phyloP scores from a whole-genome alignment of 106 monocot species.

The Dendrobium nobile region DNA sequence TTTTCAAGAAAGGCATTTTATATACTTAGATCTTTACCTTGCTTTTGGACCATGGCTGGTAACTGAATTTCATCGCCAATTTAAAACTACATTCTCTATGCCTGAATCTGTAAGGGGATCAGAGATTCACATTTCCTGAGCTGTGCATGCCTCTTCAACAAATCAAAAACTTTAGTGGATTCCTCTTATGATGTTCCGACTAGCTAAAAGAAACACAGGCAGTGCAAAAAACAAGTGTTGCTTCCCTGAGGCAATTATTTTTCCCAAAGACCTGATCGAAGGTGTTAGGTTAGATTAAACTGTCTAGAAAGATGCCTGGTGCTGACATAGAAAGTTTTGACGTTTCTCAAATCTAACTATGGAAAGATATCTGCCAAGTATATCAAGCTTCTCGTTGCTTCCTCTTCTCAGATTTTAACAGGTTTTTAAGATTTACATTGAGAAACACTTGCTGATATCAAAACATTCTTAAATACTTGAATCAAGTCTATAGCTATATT shows the following conservation, averaged over 20 bases:
- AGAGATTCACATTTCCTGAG: slow-evolving; percentile 62
- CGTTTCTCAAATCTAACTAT: neutral
- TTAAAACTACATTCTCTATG: slow-evolving; percentile 40
- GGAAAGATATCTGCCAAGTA: neutral
- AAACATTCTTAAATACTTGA: neutral
- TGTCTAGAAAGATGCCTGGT: neutral
- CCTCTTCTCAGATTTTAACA: neutral
- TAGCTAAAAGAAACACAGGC: slow-evolving; percentile 41
- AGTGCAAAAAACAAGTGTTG: slow-evolving; percentile 44
- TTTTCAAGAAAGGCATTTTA: neutral
- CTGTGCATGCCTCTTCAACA: slow-evolving; percentile 34
- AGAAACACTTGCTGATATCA: neutral
- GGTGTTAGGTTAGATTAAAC: neutral
- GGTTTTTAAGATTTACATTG: neutral
- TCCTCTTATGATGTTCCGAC: slow-evolving; percentile 2
- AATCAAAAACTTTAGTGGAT: slow-evolving; percentile 13
- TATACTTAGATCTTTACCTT: slow-evolving; percentile 18
- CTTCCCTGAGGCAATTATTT: slow-evolving; percentile 33
- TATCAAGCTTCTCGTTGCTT: neutral
- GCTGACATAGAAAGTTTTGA: neutral
- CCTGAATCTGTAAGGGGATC: slow-evolving; percentile 42
- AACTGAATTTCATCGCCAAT: slow-evolving; percentile 75
- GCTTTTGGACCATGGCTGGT: slow-evolving; percentile 57
- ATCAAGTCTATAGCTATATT: neutral
- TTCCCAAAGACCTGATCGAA: neutral